phyloP scores from a whole-genome alignment of 345 rosid genomes.

The Brassica cretica region DNA sequence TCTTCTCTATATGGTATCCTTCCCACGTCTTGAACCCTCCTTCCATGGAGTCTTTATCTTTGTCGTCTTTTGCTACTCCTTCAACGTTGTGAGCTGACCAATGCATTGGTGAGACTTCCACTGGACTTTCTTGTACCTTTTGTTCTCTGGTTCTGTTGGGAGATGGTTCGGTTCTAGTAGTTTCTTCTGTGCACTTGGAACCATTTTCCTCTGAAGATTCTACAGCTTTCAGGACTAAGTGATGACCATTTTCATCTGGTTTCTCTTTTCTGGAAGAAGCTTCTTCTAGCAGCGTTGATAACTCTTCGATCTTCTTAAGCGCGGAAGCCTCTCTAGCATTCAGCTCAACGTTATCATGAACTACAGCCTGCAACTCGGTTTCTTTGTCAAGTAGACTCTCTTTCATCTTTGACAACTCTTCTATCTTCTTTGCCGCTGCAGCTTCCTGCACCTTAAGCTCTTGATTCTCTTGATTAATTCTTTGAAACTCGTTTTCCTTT shows the following conservation, averaged over 20 bases:
- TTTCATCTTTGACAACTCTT: conserved; percentile 46
- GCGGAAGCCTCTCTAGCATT: conserved; percentile 64
- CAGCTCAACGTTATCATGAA: conserved; percentile 25
- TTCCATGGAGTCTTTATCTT: conserved; percentile 55
- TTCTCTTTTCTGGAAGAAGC: conserved; percentile 22
- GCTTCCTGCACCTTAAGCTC: conserved; percentile 30
- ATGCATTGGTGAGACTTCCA: conserved; percentile 35
- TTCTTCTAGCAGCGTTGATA: conserved; percentile 26
- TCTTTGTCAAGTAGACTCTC: conserved; percentile 73
- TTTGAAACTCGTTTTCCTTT: conserved; percentile 14
- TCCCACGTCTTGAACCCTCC: conserved; percentile 85
- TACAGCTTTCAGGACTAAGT: conserved; percentile 69
- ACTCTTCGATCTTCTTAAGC: conserved; percentile 32
- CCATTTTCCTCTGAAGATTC: conserved; percentile 81
- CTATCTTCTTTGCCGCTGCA: conserved; percentile 31
- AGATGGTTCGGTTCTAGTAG: conserved; percentile 47
- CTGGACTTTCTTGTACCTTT: conserved; percentile 39
- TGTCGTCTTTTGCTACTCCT: conserved; percentile 50
- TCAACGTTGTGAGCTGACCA: conserved; percentile 41
- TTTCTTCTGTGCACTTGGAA: conserved; percentile 60
- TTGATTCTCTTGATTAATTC: conserved; percentile 23
- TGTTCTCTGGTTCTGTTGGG: conserved; percentile 40
- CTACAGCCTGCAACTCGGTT: conserved; percentile 51
- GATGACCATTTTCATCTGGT: conserved; percentile 59
- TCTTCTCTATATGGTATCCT: conserved; percentile 85